phyloP scores from a whole-genome alignment of 495 filamentous ascomycete species.

The Xylaria grammica region DNA sequence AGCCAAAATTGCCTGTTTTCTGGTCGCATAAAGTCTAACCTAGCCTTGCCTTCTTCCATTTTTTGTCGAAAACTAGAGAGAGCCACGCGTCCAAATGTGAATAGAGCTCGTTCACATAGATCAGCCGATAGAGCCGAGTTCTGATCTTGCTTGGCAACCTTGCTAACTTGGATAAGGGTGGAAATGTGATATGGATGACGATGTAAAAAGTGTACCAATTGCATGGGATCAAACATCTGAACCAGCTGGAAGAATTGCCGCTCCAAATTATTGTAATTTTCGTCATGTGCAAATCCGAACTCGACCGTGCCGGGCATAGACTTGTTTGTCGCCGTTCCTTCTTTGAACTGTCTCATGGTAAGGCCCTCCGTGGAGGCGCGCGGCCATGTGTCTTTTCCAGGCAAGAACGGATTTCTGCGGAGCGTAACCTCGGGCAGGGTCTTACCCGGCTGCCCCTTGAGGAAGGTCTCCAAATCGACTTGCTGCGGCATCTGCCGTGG shows the following conservation, averaged over 20 bases:
- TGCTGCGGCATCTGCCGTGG: slow-evolving; percentile 59
- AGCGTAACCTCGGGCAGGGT: slow-evolving; percentile 71
- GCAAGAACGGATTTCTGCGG: slow-evolving; percentile 81
- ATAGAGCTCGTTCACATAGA: slow-evolving; percentile 88
- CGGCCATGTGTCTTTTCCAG: slow-evolving; percentile 92
- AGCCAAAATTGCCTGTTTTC: slow-evolving; percentile 95
- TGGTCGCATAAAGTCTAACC: slow-evolving; percentile 74
- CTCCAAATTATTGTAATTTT: slow-evolving; percentile 78
- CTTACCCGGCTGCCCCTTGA: slow-evolving; percentile 65
- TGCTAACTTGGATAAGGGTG: slow-evolving; percentile 89
- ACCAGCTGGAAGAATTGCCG: slow-evolving; percentile 77
- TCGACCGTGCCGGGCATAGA: slow-evolving; percentile 55
- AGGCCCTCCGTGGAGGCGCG: slow-evolving; percentile 78
- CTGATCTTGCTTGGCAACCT: slow-evolving; percentile 86
- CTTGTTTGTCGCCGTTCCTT: slow-evolving; percentile 30
- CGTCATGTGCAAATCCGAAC: slow-evolving; percentile 78
- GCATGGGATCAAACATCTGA: slow-evolving; percentile 79
- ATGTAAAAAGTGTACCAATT: slow-evolving; percentile 51
- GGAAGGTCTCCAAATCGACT: slow-evolving; percentile 71
- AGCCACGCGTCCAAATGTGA: slow-evolving; percentile 86
- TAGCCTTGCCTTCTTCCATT: slow-evolving; percentile 78
- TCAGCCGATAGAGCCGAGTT: slow-evolving; percentile 86
- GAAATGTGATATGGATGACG: slow-evolving; percentile 79
- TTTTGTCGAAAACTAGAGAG: slow-evolving; percentile 77
- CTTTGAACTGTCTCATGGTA: slow-evolving; percentile 76